Evolutionary conservation across 768 basidiomycete genomes (phyloP).

Genomic region (Wakefieldia striispora): DNA sequence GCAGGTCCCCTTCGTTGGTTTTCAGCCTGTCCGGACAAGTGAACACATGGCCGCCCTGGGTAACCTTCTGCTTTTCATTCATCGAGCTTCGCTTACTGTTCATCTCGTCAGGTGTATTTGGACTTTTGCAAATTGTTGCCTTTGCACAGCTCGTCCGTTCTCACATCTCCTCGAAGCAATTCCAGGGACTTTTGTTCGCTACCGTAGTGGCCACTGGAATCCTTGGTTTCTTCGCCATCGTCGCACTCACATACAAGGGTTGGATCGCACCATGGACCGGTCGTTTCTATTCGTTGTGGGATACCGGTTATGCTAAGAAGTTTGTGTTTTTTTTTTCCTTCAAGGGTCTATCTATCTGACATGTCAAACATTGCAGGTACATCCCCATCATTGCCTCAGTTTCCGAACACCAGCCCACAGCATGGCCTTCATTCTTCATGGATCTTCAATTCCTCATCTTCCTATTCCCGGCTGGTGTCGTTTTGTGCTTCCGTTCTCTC

Average conservation of each 20-base stretch:
- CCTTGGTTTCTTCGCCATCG: constrained; percentile 70
- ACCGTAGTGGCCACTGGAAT: constrained; percentile 68
- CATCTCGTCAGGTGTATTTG: constrained; percentile 76
- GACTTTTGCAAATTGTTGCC: constrained; percentile 92
- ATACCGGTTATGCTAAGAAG: constrained; percentile 99
- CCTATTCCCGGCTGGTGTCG: constrained; percentile 95
- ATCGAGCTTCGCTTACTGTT: constrained; percentile 5
- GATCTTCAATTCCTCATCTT: constrained; percentile 97
- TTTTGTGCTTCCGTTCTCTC: constrained; percentile 90
- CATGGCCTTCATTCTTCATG: constrained; percentile 99
- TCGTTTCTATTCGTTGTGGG: constrained; percentile 98
- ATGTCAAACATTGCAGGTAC: constrained; percentile 48
- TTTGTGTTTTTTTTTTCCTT: constrained; percentile 33
- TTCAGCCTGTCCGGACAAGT: constrained; percentile 95
- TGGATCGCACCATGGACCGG: constrained; percentile 99
- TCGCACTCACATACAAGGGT: constrained; percentile 84
- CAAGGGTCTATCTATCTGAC: background rate
- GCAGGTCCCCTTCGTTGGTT: constrained; percentile 99
- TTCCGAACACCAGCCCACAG: constrained; percentile 98
- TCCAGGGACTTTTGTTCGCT: constrained; percentile 74
- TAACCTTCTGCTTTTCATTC: constrained; percentile 26
- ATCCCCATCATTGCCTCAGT: constrained; percentile 99
- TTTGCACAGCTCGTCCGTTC: constrained; percentile 88
- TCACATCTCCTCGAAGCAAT: constrained; percentile 89
- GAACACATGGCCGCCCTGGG: constrained; percentile 99